Percentiles rank a stretch among this genome's conserved stretches.
phyloP scores from a whole-genome alignment of 371 early-diverging fungal species.

The Mortierella sp. region DNA sequence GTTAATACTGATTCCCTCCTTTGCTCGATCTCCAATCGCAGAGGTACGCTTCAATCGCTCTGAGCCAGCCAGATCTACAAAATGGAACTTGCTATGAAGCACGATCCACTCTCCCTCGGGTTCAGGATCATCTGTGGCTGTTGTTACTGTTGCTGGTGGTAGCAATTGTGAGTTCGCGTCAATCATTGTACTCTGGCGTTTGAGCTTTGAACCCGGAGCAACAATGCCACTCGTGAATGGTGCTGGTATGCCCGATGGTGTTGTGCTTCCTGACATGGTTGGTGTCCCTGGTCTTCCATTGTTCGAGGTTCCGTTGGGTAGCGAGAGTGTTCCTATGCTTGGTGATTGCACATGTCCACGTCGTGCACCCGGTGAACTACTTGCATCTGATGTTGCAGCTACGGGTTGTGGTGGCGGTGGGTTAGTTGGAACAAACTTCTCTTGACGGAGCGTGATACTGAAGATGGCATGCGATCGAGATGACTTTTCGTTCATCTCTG shows the following conservation, averaged over 20 bases:
- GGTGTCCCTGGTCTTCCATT: conserved; percentile 52
- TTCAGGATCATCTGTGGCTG: conserved; percentile 25
- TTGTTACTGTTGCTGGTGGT: background rate
- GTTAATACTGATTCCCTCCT: conserved; percentile 99
- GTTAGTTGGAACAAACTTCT: conserved; percentile 60
- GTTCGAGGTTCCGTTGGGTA: background rate
- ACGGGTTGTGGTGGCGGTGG: conserved; percentile 27
- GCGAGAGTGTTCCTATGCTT: conserved; percentile 5
- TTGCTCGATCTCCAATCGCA: conserved; percentile 93
- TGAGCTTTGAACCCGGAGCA: conserved; percentile 47
- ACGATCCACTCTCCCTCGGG: conserved; percentile 65
- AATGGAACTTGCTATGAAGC: conserved; percentile 94
- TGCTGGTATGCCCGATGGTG: conserved; percentile 35
- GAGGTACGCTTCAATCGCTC: conserved; percentile 98
- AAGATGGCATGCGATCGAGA: conserved; percentile 99
- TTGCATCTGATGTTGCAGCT: conserved; percentile 2
- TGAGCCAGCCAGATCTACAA: conserved; percentile 99
- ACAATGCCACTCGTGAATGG: conserved; percentile 48
- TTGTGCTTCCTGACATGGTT: conserved; percentile 11
- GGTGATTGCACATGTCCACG: conserved; percentile 20
- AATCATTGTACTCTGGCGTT: conserved; percentile 32
- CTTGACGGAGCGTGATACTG: conserved; percentile 88
- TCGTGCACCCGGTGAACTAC: conserved; percentile 15
- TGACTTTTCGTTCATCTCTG: conserved; percentile 97
- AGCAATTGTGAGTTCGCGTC: conserved; percentile 7